Evolutionary conservation across 2,329 filamentous ascomycete species (phyloP), one percentile per base, ranked within the genome.

Genomic region (Chrysoporthe austroafricana): DNA sequence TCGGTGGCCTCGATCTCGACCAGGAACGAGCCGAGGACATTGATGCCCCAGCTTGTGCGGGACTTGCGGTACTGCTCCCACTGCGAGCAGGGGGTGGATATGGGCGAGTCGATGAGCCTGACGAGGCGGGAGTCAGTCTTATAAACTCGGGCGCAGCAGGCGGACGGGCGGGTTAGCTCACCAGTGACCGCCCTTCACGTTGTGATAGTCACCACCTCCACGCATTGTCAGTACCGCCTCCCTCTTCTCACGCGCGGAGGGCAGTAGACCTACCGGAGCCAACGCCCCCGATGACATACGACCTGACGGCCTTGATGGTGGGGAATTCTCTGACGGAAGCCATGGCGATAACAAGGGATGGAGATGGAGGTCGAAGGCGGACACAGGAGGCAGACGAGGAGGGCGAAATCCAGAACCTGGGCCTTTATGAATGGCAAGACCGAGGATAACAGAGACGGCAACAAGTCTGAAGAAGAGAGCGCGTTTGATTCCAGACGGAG

Each of bases 21-120:
- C 73, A 94, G 91, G 81, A 97, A 97, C 0, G 94, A 97, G 1
- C 94, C 94, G 36, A 97, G 82, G 8, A 97, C 94, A 74, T 97
- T 97, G 84, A 97, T 97, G 48, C 94, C 94, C 92, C 93, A 97
- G 77, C 90, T 94, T 14, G 94, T 97, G 73, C 94, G 86, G 48
- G 94, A 97, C 70, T 90, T 88, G 72, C 94, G 89, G 80, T 97
- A 97, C 73, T 94, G 84, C 72, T 96, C 92, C 87, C 94, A 97
- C 79, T 89, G 87, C 62, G 93, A 95, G 86, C 94, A 96, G 7
- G 94, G 94, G 0, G 94, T 97, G 1, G 94, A 94, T 77, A 97
- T 97, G 73, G 94, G 90, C 70, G 91, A 91, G 80, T 97, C 94
- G 72, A 97, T 91, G 73, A 97, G 84, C 94, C 94, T 97, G 79